A percentile compares a stretch with the other conserved stretches of the same genome.
These are phyloP conservation scores for Protoeuglena noctilucae DNA, from an alignment of 139 green algal species.

Conservation along the genomic window DNA sequence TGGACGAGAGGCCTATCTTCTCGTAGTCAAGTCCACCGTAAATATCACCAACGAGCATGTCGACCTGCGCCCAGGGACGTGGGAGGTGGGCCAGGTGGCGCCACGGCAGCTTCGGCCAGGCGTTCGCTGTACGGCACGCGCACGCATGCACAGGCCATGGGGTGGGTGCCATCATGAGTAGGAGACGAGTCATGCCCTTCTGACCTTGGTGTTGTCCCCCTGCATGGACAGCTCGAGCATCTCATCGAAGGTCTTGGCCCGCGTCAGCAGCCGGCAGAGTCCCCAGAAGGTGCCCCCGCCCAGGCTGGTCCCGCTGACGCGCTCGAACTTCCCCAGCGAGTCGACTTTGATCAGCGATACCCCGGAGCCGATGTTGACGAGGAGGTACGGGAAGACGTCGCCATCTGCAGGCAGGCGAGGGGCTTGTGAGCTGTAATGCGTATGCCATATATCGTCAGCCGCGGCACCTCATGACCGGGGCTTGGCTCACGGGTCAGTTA, in stretches of 20 bases:
- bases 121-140: too few species aligned
- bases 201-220: conserved; percentile 71
- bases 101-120: too few species aligned
- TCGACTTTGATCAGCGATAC: conserved; percentile 87
- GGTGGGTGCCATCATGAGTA: too few species aligned
- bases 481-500: too few species aligned
- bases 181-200: too few species aligned
- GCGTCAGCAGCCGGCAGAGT: conserved; percentile 60
- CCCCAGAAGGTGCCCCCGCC: conserved; percentile 98
- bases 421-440: too few species aligned
- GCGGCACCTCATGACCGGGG: too few species aligned
- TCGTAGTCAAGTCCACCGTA: conserved; percentile 89
- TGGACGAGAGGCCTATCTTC: conserved; percentile 74
- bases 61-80: too few species aligned
- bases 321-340: conserved; percentile 44
- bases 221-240: conserved; percentile 76
- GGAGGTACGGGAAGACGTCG: conserved; percentile 85
- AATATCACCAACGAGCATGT: conserved; percentile 99
- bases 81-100: too few species aligned
- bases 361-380: conserved; percentile 94
- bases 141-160: too few species aligned
- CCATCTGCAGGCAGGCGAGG: conserved; percentile 25
- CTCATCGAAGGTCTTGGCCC: conserved; percentile 73
- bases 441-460: too few species aligned
- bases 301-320: conserved; percentile 82